These are phyloP conservation scores for Suillus lakei DNA, from an alignment of 768 basidiomycete species.

Conservation along the genomic window DNA sequence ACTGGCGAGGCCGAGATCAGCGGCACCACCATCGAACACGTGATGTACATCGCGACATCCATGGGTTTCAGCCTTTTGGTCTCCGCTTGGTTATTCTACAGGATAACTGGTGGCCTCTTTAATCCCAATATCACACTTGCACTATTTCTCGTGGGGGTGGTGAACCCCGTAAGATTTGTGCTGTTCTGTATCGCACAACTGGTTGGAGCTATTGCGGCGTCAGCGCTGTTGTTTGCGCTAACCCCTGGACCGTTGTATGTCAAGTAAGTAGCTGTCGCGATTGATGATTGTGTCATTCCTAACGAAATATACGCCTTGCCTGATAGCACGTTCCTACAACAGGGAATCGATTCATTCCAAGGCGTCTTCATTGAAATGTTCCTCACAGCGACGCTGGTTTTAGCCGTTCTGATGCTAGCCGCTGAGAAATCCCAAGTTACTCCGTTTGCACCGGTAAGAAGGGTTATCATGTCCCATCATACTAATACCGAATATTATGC, in stretches of 20 bases:
- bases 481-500: not conserved
- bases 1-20: slow-evolving; percentile 38
- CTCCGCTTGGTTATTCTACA: slow-evolving; percentile 71
- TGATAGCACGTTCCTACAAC: slow-evolving; percentile 50
- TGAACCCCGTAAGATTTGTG: slow-evolving; percentile 59
- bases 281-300: not conserved
- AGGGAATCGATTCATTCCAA: slow-evolving; percentile 55
- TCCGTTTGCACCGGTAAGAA: slow-evolving; percentile 63
- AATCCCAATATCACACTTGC: slow-evolving; percentile 68
- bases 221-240: slow-evolving; percentile 56
- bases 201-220: slow-evolving; percentile 60
- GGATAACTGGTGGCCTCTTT: slow-evolving; percentile 66
- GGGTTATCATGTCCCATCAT: not conserved
- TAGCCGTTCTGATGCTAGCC: slow-evolving; percentile 72
- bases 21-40: slow-evolving; percentile 44
- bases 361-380: slow-evolving; percentile 77
- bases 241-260: slow-evolving; percentile 58
- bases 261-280: slow-evolving; percentile 45
- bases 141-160: slow-evolving; percentile 59
- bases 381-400: slow-evolving; percentile 58
- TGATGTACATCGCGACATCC: slow-evolving; percentile 59
- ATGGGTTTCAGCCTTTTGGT: slow-evolving; percentile 68
- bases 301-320: not conserved
- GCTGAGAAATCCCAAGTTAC: slow-evolving; percentile 70
- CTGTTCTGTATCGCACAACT: slow-evolving; percentile 68